Percentiles rank a stretch among this genome's conserved stretches.
Evolutionary conservation across 2,329 filamentous ascomycete species (phyloP).

Genomic region (Colletotrichum salicis): DNA sequence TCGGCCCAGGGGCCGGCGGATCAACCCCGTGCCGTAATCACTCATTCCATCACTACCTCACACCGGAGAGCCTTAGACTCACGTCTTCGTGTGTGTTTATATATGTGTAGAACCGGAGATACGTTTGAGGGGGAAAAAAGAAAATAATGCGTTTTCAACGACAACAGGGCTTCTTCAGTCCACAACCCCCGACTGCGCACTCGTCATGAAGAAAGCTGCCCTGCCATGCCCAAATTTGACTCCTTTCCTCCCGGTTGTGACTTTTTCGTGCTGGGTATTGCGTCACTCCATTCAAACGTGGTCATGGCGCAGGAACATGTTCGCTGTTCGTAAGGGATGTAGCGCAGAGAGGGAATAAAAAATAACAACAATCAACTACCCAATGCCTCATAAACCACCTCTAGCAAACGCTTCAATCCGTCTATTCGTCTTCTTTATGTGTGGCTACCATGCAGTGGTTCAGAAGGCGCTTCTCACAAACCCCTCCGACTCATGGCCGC

Average conservation of each 20-base stretch:
- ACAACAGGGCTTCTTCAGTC: constrained; percentile 1
- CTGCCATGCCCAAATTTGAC: constrained; percentile 34
- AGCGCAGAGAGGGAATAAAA: constrained; percentile 31
- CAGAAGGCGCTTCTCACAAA: neutral
- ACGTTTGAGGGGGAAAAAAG: constrained; percentile 15
- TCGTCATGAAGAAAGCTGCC: constrained; percentile 33
- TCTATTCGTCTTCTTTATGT: neutral
- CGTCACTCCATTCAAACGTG: constrained; percentile 36
- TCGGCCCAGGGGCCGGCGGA: neutral
- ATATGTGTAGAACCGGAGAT: constrained; percentile 19
- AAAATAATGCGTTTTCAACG: constrained; percentile 27
- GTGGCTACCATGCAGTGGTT: neutral
- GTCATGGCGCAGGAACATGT: constrained; percentile 32
- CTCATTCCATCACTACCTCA: neutral
- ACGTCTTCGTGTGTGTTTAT: constrained; percentile 22
- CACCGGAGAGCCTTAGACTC: neutral
- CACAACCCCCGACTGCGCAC: constrained; percentile 7
- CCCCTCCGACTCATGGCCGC: constrained; percentile 67
- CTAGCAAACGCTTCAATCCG: constrained; percentile 42
- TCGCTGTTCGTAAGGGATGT: constrained; percentile 29
- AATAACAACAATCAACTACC: constrained; percentile 33
- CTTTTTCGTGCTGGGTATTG: constrained; percentile 34
- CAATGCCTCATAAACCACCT: constrained; percentile 28
- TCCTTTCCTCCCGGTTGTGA: constrained; percentile 34
- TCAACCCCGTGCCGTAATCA: neutral